phyloP scores from a whole-genome alignment of 2,329 filamentous ascomycete genomes.

The Exophiala bonariae region DNA sequence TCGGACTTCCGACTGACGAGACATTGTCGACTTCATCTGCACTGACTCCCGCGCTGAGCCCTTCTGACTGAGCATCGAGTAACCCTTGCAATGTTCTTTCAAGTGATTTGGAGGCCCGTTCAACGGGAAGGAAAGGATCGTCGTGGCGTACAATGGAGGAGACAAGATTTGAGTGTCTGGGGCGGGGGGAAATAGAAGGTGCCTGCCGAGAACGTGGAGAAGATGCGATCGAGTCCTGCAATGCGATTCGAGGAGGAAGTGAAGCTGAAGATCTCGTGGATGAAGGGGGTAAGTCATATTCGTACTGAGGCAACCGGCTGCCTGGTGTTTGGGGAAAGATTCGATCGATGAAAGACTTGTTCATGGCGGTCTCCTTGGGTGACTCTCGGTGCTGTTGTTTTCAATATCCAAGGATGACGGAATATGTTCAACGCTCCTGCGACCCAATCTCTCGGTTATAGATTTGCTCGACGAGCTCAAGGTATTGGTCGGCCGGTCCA shows the following conservation, averaged over 20 bases:
- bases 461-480: constrained; percentile 5
- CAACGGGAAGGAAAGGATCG: constrained; percentile 50
- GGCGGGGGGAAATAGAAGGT: constrained; percentile 1
- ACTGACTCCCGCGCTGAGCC: constrained; percentile 51
- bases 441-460: not conserved
- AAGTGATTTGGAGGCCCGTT: constrained; percentile 54
- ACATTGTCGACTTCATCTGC: constrained; percentile 40
- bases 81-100: constrained; percentile 59
- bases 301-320: constrained; percentile 16
- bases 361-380: constrained; percentile 15
- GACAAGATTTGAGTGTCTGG: constrained; percentile 11
- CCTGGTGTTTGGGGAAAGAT: constrained; percentile 24
- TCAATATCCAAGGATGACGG: not conserved
- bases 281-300: constrained; percentile 11
- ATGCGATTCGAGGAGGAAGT: constrained; percentile 14
- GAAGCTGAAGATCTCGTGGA: constrained; percentile 6
- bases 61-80: constrained; percentile 62
- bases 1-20: constrained; percentile 48
- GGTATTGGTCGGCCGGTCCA: constrained; percentile 2
- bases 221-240: constrained; percentile 13
- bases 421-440: not conserved
- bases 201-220: constrained; percentile 3
- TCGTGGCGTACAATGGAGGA: constrained; percentile 25
- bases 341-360: constrained; percentile 28
- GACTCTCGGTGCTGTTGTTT: not conserved